Base-by-base conservation (phyloP, 2,329 filamentous ascomycete genomes). In the Orbilia brochopaga region DNA sequence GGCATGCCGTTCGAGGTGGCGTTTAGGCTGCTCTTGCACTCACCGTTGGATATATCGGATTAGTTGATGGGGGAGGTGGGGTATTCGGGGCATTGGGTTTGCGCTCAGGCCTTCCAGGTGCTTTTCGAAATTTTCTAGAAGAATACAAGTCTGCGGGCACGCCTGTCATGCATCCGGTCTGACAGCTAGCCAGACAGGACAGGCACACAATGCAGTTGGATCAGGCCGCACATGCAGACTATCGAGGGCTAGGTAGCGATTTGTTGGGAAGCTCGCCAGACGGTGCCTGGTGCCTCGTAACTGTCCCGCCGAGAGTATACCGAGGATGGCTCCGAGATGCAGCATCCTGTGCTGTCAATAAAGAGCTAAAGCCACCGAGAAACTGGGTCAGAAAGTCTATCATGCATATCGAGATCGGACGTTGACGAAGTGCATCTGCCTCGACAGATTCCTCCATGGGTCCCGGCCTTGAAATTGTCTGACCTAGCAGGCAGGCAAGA, bases 61-160 rank as follows among this genome's bases (percentile, higher is more conserved):
- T 56, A 58, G 65, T 69, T 35, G 58, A 69, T 62, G 65, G 65
- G 63, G 65, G 65, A 69, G 52, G 65, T 69, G 65, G 65, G 65
- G 65, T 63, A 42, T 3, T 56, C 46, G 44, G n/a, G 21, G 44
- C 50, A 23, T 46, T 60, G 21, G 24, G 27, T 53, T 62, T 53
- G 65, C 65, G 65, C 65, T 69, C 65, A 69, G 65, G 53, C 65
- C 65, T 58, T 62, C 65, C 32, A 69, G 53, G 42, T 46, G 37
- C 52, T 46, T 56, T 62, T 62, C 57, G 58, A 58, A 44, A 58
- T 46, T 56, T 62, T 62, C 57, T 63, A 58, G 52, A 58, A 69
- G 62, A 69, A 58, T 32, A 19, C n/a, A n/a, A n/a, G n/a, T n/a
- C n/a, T 56, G 53, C 37, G 58, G 62, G 62, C 42, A 57, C 62